Base-by-base conservation (phyloP, 257 asterid species). In the Przewalskia tangutica region DNA sequence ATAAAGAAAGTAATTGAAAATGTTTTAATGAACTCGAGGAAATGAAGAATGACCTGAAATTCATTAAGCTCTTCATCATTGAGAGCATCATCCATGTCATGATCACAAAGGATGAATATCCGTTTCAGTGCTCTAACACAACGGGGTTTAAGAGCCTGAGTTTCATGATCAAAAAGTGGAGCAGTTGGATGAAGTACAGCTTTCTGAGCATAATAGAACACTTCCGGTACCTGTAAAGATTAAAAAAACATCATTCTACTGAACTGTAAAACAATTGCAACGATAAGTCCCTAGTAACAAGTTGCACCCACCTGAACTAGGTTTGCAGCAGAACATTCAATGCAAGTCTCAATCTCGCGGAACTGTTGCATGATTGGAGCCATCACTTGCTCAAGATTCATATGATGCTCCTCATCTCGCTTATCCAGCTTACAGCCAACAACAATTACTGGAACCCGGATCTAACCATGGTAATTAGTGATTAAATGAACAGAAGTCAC, bases 151-250 rank as follows among this genome's bases (percentile, higher is more conserved):
- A 94, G 89, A 79, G 91, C 85, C 85, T 89, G 98, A 63, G 94
- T 86, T 86, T 92, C 99, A 84, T 91, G 97, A 89, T 96, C 99
- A 84, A 94, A 92, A 77, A 96, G 85, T 64, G 99, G 99, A 65
- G 98, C 93, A 6, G 94, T 91, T 51, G 99, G 99, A 89, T 96
- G 99, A 84, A 96, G 95, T 82, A 96, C 98, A n/a, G 98, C 97
- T 89, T 91, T 94, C 88, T 94, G 98, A 71, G 98, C 97, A 82
- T 87, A 91, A 87, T 93, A 96, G 83, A 96, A 94, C 75, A 94
- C 98, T 77, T 96, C 98, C 82, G 93, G 94, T 80, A 96, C 90
- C 99, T 96, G 78, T 51, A 88, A 81, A 32, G 53, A 34, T 64
- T 51, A 51, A 65, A 17, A 87, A 76, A 81, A 62, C 36, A 65